Evolutionary conservation across 257 asterid genomes (phyloP), one percentile per base, ranked within the genome.

Genomic region (Solanum tarijense): DNA sequence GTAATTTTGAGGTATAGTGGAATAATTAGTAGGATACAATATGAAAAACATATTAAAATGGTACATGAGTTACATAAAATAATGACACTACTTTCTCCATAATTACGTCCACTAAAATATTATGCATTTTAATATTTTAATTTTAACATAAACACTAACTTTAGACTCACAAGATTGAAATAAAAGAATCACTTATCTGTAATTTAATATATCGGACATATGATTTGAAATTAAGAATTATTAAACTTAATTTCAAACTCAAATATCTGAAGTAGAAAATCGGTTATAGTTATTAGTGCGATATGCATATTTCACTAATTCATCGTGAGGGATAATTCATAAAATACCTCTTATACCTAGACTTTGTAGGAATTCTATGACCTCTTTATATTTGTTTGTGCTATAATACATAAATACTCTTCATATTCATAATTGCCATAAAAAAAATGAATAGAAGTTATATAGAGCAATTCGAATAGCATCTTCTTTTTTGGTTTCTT

Each of bases 201-300:
- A 60, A 8, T 8, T 60, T 21, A 21, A 58, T 60, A 9, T 3
- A 21, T 21, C 1, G 1, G 13, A 62, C 71, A 10, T n/a, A 10
- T n/a, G 71, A 62, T 62, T 62, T 23, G 3, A 23, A 62, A 23
- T 62, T 62, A 5, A 23, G 0, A 9, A 9, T 62, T 23, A 0
- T 62, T 14, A 62, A 62, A 2, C 7, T 9, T 62, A 4, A 62
- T 6, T 62, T 62, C 0, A 62, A 0, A 71, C 12, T 71, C 1
- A 71, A 71, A 71, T 71, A 71, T 71, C 2, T 66, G 1, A 66
- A 23, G 4, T 66, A 25, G 9, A 25, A 66, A 66, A 12, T 0
- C 2, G 1, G 0, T 25, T 5, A 0, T 38, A 36, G 12, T 39
- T 21, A 39, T 23, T 2, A 0, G 10, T 21, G 18, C 0, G 4